phyloP scores from a whole-genome alignment of 2,329 filamentous ascomycete genomes.

The Tolypocladium nubicola region DNA sequence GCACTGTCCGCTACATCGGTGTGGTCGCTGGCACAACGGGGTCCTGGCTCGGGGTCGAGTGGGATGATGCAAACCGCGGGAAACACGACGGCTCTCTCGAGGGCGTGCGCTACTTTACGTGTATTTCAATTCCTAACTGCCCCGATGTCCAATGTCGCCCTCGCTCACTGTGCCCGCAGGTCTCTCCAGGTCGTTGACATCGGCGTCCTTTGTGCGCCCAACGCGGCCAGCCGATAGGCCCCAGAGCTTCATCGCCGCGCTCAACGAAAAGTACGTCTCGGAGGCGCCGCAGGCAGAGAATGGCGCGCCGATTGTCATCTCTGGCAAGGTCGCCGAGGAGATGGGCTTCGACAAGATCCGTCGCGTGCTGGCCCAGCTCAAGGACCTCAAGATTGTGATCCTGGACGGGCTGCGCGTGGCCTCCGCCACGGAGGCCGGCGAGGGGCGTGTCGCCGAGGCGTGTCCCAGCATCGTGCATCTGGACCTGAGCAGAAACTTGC shows the following conservation, averaged over 20 bases:
- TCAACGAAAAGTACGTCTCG: conserved; percentile 75
- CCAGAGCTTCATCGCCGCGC: conserved; percentile 66
- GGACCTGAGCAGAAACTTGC: conserved; percentile 76
- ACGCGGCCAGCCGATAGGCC: conserved; percentile 57
- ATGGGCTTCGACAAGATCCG: conserved; percentile 92
- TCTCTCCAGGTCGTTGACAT: conserved; percentile 53
- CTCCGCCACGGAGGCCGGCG: conserved; percentile 18
- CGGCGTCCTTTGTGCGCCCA: conserved; percentile 81
- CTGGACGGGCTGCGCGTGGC: conserved; percentile 65
- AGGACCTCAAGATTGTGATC: conserved; percentile 70
- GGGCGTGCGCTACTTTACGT: conserved; percentile 71
- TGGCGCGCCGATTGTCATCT: conserved; percentile 52
- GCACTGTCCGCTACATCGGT: conserved; percentile 79
- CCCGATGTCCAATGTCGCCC: too few species aligned
- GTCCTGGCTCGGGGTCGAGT: conserved; percentile 89
- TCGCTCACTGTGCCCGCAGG: conserved; percentile 21
- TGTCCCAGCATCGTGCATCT: conserved; percentile 65
- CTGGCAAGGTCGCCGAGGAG: conserved; percentile 79
- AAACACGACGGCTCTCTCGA: conserved; percentile 85
- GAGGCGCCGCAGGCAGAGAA: conserved; percentile 28
- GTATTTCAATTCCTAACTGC: conserved; percentile 32
- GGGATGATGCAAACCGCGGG: conserved; percentile 78
- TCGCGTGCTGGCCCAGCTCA: conserved; percentile 63
- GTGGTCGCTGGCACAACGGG: conserved; percentile 65
- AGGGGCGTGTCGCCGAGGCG: conserved; percentile 32